Base-by-base conservation (phyloP, 345 rosid species). In the Triadica sebifera region DNA sequence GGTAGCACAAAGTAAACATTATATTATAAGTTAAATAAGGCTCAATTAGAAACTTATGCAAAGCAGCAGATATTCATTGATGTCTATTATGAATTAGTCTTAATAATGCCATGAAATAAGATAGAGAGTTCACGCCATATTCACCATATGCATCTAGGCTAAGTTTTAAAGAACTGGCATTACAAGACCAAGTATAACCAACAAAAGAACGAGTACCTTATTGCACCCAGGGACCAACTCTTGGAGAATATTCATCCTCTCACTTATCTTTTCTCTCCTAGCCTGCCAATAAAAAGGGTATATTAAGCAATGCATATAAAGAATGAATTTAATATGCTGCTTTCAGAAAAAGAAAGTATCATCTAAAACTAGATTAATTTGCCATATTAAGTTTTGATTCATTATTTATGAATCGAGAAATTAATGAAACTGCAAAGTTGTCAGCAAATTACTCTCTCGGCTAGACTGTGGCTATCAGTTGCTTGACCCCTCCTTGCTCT, bases 191-290 rank as follows among this genome's bases (percentile, higher is more conserved):
- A 43, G 5, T 43, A 43, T 43, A 52, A 52, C 57, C n/a, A 52
- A 52, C 8, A 55, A 24, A 49, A 24, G 24, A 57, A 37, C 12
- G 58, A 46, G 80, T 39, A 93, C 98, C 91, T 93, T 91, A 75
- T 90, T 89, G 82, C 97, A 91, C 61, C 97, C 97, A 17, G 97
- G 98, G 5, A 93, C 98, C 85, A 93, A 78, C 74, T 93, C 98
- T 85, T 91, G 97, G 62, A 89, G 93, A 68, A 87, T 85, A 78
- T 85, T 91, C 97, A 93, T 93, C 86, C 97, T 85, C 77, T 93
- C 98, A 41, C 98, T 83, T 58, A 93, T 91, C 79, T 90, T 93
- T 78, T 93, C 97, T 86, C 98, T 90, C 82, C 97, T 88, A 43
- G 92, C 98, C 97, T 93, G 78, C 62, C 63, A 52, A 68, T 20